Evolutionary conservation across 225 moss, liverwort and hornwort species (phyloP).

Genomic region (Rhytidiadelphus loreus): DNA sequence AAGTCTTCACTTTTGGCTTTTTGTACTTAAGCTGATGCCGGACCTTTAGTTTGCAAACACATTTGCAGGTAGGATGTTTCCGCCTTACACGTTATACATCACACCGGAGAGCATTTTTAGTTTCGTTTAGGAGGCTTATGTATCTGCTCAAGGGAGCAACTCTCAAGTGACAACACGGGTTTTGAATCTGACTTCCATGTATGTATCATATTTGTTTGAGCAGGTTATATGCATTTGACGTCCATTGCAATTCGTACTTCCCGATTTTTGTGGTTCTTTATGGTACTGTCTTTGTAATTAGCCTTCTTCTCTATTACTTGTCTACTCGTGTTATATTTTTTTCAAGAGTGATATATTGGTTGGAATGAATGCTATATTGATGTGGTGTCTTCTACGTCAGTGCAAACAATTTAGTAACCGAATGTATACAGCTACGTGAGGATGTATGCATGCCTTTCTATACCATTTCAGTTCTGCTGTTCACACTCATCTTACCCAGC

Average conservation of each 20-base stretch:
- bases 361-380: neutral
- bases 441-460: neutral
- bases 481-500: neutral
- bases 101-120: neutral
- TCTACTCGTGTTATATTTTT: neutral
- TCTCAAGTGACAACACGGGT: neutral
- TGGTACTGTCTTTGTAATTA: constrained; percentile 34
- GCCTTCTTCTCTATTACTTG: neutral
- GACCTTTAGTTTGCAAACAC: neutral
- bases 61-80: neutral
- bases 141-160: neutral
- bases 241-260: constrained; percentile 97
- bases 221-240: constrained; percentile 95
- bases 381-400: neutral
- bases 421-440: neutral
- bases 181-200: neutral
- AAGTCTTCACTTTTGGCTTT: neutral
- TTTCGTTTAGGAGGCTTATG: neutral
- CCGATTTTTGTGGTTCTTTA: constrained; percentile 84
- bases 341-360: neutral
- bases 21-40: neutral
- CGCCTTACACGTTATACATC: neutral
- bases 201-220: neutral
- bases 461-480: neutral
- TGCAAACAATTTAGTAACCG: neutral